Evolutionary conservation across 345 rosid species (phyloP).

Genomic region (rapeseed (Brassica napus)): Da-Ae NC_063446.1:3738501-3739000

Average conservation of each 20-base stretch:
- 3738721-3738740: constrained; percentile 99
- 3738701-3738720: constrained; percentile 98
- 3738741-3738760: constrained; percentile 89
- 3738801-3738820: constrained; percentile 97
- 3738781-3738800: constrained; percentile 89
- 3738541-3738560: constrained; percentile 82
- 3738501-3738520: constrained; percentile 92
- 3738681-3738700: constrained; percentile 95
- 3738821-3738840: constrained; percentile 99
- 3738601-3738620: constrained; percentile 94
- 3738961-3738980: constrained; percentile 79
- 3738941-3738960: constrained; percentile 98
- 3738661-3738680: constrained; percentile 83
- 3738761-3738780: constrained; percentile 98
- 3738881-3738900: constrained; percentile 98
- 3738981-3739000: constrained; percentile 39
- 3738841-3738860: constrained; percentile 80
- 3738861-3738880: constrained; percentile 95
- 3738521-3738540: constrained; percentile 88
- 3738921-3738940: constrained; percentile 96
- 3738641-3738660: constrained; percentile 93
- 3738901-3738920: constrained; percentile 97
- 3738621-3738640: constrained; percentile 95
- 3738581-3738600: constrained; percentile 91
- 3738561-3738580: constrained; percentile 77